Base-by-base conservation (phyloP, 768 basidiomycete genomes). In the Suillus subaureus region DNA sequence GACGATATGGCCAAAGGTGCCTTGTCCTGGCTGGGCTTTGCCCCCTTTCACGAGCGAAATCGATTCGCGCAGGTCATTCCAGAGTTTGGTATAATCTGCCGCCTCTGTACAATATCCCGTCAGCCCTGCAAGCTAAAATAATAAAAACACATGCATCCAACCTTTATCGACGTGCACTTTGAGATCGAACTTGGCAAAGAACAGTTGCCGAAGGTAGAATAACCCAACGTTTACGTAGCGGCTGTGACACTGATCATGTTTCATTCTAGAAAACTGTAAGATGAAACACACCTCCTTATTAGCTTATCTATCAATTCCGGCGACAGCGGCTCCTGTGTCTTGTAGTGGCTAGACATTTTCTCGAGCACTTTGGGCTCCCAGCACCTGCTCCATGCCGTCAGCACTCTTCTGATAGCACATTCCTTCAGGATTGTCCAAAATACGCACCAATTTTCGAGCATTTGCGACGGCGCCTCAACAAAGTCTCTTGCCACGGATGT, bases 401-500 rank as follows among this genome's bases (percentile, higher is more conserved):
- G 43, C 21, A 21, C 37, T 21, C 7, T n/a, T 60, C 64, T 1
- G 15, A 60, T 26, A 56, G 39, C 3, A 18, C 31, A 12, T 31
- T 40, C n/a, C 9, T 35, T 52, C 13, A 7, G 18, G 18, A 61
- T 43, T 45, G 52, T 11, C 39, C 6, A 23, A 9, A 64, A 18
- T 6, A 70, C 77, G 21, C 54, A 89, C 94, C 94, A 96, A 71
- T 95, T 93, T 78, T 96, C 94, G 67, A 95, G 80, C 94, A 95
- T 95, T 79, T 96, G 93, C n/a, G 90, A 91, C 0, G 94, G 94
- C 3, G 94, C 94, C 77, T 96, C 93, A 13, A 94, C 93, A 67
- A 94, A 94, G 75, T 94, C 93, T 6, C 89, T 79, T 8, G 90
- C 89, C 31, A 92, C 90, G 33, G 86, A 85, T 40, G 91, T 94